Base-by-base conservation (phyloP, 1,284 basidiomycete species). In the Butyriboletus regius region DNA sequence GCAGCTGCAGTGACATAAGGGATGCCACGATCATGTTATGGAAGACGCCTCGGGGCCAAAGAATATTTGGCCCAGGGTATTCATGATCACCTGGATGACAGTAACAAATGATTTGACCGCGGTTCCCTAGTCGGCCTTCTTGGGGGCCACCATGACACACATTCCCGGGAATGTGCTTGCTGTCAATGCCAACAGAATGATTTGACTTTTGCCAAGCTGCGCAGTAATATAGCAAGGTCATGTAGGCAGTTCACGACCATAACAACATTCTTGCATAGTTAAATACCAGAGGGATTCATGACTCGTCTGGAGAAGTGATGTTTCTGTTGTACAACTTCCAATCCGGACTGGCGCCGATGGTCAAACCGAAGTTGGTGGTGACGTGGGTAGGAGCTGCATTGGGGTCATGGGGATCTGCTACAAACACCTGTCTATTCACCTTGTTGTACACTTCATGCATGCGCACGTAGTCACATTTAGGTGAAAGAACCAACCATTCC, bases 401-500 rank as follows among this genome's bases (percentile, higher is more conserved):
- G 7, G 36, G 37, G 15, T 60, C 52, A 6, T 5, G 4, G 6
- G 40, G 6, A 17, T 53, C 22, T 22, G 50, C 50, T 7, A 45
- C 42, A 20, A 53, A 49, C 2, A 31, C 50, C 0, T 56, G 53
- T 24, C 41, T 48, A 45, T 73, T 71, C 1, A 69, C 70, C n/a
- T 57, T 57, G 12, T 61, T 32, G 26, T 70, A 51, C 1, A 70
- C 71, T 4, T 55, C 51, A 1, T 53, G 51, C 6, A 75, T 54
- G 1, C 68, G 66, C 1, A n/a, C 26, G 15, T 64, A 60, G 47
- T 73, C 67, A 37, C 70, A 75, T 52, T 72, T 72, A 0, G 73
- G 73, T 0, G 69, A 71, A 18, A 74, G 59, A 47, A 69, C 60
- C 18, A 75, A 54, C 71, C 74, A 74, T 12, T 65, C 63, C 2